Percentiles rank a stretch among this genome's conserved stretches.
Evolutionary conservation across 73 alveolate species (phyloP).

Genomic region (Symbiodinium pilosum): DNA sequence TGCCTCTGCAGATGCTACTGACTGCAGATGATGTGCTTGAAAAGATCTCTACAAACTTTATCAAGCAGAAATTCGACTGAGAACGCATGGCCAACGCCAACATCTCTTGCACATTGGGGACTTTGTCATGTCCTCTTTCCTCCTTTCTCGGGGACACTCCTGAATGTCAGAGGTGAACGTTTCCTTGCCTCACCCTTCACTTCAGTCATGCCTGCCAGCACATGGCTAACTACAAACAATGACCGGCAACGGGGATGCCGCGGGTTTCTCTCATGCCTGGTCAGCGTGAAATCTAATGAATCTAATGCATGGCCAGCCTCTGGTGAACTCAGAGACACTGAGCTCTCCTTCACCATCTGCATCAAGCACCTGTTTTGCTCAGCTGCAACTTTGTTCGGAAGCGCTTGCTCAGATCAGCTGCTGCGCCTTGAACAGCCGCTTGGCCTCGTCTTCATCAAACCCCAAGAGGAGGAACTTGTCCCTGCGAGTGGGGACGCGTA

Average conservation of each 20-base stretch:
- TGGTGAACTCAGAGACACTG: constrained; percentile 83
- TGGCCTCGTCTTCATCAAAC: constrained; percentile 79
- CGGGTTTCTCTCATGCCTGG: too few species aligned
- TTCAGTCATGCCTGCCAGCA: constrained; percentile 40
- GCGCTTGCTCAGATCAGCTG: not conserved
- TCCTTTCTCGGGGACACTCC: too few species aligned
- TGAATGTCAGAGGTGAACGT: too few species aligned
- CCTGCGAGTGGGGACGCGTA: too few species aligned
- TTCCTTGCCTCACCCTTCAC: constrained; percentile 74
- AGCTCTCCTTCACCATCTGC: constrained; percentile 74
- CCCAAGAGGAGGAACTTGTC: constrained; percentile 68
- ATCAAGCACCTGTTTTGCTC: constrained; percentile 54
- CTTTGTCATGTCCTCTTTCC: too few species aligned
- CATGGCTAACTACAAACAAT: not conserved
- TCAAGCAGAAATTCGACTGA: not conserved
- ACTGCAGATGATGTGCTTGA: too few species aligned
- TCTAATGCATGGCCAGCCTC: too few species aligned
- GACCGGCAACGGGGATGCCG: too few species aligned
- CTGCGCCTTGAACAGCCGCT: constrained; percentile 56
- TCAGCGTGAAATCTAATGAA: too few species aligned
- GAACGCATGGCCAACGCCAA: not conserved
- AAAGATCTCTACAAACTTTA: not conserved
- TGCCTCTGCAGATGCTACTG: too few species aligned
- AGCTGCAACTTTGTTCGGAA: not conserved
- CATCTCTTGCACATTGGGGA: too few species aligned